Evolutionary conservation across 2,329 filamentous ascomycete genomes (phyloP).

Genomic region (Trichocomaceae sp.): DNA sequence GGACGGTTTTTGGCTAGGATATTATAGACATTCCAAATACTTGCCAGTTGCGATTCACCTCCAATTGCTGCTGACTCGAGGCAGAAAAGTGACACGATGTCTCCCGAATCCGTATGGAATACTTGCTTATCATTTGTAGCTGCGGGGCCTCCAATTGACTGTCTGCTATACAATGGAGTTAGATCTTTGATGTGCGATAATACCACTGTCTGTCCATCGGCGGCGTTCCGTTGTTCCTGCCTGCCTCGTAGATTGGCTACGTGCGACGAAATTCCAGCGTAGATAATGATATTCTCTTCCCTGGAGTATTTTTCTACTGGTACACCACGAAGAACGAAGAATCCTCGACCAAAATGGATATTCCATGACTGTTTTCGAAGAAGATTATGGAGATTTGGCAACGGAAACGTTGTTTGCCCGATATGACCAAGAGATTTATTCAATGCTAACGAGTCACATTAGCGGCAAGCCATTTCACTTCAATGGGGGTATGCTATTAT

Average conservation of each 20-base stretch:
- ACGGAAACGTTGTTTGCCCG: conserved; percentile 40
- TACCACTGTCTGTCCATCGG: conserved; percentile 34
- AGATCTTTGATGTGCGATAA: conserved; percentile 60
- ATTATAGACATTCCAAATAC: conserved; percentile 50
- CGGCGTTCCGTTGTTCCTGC: conserved; percentile 33
- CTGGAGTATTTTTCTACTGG: conserved; percentile 31
- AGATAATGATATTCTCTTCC: conserved; percentile 37
- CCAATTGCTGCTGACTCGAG: conserved; percentile 43
- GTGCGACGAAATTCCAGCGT: conserved; percentile 39
- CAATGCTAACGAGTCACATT: conserved; percentile 20
- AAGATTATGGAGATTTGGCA: conserved; percentile 30
- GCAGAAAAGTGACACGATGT: conserved; percentile 47
- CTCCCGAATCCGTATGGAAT: conserved; percentile 53
- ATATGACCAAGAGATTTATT: conserved; percentile 34
- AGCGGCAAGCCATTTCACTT: neutral
- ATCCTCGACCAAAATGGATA: conserved; percentile 39
- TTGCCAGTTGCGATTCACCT: conserved; percentile 49
- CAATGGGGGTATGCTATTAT: neutral
- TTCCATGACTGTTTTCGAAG: conserved; percentile 32
- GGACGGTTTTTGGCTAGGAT: conserved; percentile 47
- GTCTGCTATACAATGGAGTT: conserved; percentile 18
- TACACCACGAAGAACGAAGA: conserved; percentile 41
- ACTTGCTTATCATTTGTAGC: conserved; percentile 41
- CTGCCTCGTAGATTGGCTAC: conserved; percentile 35
- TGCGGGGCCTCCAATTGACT: conserved; percentile 37